phyloP scores from a whole-genome alignment of 129 eudicot genomes.

The Silybum marianum region DNA sequence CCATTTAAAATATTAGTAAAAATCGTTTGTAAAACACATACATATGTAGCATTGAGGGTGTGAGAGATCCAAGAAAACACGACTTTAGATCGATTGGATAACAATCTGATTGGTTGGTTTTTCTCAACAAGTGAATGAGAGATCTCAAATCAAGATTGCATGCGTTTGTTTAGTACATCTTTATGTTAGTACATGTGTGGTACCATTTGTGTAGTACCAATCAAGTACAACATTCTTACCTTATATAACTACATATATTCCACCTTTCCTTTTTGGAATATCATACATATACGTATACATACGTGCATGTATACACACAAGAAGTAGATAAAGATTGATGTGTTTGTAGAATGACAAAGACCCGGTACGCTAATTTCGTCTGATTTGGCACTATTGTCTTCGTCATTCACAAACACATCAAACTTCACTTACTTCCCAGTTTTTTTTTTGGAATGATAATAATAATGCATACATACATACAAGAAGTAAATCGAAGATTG shows the following conservation, averaged over 20 bases:
- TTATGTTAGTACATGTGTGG: not conserved
- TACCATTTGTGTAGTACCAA: not conserved
- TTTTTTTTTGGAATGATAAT: not conserved
- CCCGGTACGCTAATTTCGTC: not conserved
- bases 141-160: not conserved
- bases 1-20: no score
- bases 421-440: not conserved
- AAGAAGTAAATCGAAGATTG: conserved; percentile 26
- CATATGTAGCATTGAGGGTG: no score
- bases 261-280: not conserved
- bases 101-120: not conserved
- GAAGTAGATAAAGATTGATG: conserved; percentile 30
- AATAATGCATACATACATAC: not conserved
- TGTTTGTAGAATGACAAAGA: conserved; percentile 32
- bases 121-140: not conserved
- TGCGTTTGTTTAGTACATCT: not conserved
- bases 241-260: not conserved
- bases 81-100: not conserved
- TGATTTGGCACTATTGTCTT: not conserved
- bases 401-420: not conserved
- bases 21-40: no score
- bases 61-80: no score
- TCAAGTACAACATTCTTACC: not conserved
- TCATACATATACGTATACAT: not conserved
- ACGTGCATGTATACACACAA: not conserved